Conservation (phyloP, 139 green algal species). For the Nannochloris sp. region DNA sequence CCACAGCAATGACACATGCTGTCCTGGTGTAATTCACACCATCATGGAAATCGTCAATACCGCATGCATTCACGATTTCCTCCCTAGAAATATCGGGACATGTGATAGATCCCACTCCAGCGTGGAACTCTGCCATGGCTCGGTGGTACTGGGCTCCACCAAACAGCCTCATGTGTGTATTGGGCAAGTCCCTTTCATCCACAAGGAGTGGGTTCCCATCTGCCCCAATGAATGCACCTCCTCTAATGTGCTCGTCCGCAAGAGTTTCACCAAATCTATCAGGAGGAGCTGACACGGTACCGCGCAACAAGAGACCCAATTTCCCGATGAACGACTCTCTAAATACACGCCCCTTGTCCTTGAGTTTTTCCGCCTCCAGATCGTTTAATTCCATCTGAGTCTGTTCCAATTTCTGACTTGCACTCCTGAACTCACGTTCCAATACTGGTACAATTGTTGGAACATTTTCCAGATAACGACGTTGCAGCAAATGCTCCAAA, state of each 20-base stretch:
- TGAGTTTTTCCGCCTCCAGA: conserved; percentile 57
- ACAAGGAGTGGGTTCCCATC: conserved; percentile 47
- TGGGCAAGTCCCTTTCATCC: conserved; percentile 48
- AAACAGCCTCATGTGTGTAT: conserved; percentile 88
- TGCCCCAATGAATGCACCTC: conserved; percentile 65
- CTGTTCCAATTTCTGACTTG: conserved; percentile 37
- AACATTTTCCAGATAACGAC: conserved; percentile 84
- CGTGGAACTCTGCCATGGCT: conserved; percentile 80
- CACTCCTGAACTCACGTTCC: conserved; percentile 73
- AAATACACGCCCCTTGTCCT: conserved; percentile 68
- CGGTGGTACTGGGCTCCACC: conserved; percentile 93
- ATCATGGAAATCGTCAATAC: conserved; percentile 91
- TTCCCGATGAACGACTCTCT: conserved; percentile 74
- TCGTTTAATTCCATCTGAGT: conserved; percentile 53
- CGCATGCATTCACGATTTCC: conserved; percentile 93
- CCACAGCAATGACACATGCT: conserved; percentile 86
- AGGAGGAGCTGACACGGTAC: conserved; percentile 65
- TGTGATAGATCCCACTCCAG: conserved; percentile 46
- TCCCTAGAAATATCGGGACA: conserved; percentile 74
- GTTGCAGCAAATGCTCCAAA: conserved; percentile 85
- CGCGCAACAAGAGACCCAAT: conserved; percentile 68
- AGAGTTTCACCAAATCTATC: conserved; percentile 92
- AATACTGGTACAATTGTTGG: conserved; percentile 84
- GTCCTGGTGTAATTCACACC: conserved; percentile 92
- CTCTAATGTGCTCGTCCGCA: conserved; percentile 80